phyloP scores from a whole-genome alignment of 2,329 filamentous ascomycete genomes.

The Fusarium burgessii region DNA sequence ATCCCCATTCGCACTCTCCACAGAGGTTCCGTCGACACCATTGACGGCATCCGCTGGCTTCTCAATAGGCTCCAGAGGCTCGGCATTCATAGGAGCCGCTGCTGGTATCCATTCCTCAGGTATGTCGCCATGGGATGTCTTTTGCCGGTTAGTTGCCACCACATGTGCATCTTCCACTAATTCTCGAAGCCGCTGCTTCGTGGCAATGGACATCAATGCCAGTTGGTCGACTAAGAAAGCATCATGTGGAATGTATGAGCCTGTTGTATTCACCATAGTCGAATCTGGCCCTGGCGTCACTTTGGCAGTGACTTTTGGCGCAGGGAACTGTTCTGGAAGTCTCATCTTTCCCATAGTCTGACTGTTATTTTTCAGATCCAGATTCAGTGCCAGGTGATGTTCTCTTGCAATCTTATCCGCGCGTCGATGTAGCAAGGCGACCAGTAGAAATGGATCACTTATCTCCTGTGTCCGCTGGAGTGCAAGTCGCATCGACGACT shows the following conservation, averaged over 20 bases:
- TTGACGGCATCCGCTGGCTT: conserved; percentile 31
- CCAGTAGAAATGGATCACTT: conserved; percentile 77
- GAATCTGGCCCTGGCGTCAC: conserved; percentile 71
- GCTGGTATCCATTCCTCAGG: conserved; percentile 81
- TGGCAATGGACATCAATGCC: conserved; percentile 83
- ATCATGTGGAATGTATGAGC: conserved; percentile 79
- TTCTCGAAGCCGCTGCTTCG: conserved; percentile 81
- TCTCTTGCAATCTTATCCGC: conserved; percentile 70
- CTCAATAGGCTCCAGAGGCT: conserved; percentile 50
- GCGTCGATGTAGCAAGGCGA: conserved; percentile 70
- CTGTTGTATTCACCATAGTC: conserved; percentile 70
- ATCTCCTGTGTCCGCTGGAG: conserved; percentile 75
- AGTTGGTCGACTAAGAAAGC: conserved; percentile 84
- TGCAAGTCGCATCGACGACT: conserved; percentile 71
- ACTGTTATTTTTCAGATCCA: conserved; percentile 64
- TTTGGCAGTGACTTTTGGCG: conserved; percentile 65
- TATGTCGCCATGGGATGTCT: conserved; percentile 82
- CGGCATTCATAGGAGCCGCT: conserved; percentile 66
- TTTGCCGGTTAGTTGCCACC: conserved; percentile 77
- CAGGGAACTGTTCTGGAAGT: conserved; percentile 61
- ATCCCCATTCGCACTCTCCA: conserved; percentile 65
- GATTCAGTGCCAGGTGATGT: conserved; percentile 66
- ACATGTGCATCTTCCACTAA: conserved; percentile 82
- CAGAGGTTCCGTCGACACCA: conserved; percentile 31
- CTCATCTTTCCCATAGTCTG: conserved; percentile 62